These are phyloP conservation scores for Podila epicladia DNA, from an alignment of 192 early-diverging fungal species.

Conservation along the genomic window DNA sequence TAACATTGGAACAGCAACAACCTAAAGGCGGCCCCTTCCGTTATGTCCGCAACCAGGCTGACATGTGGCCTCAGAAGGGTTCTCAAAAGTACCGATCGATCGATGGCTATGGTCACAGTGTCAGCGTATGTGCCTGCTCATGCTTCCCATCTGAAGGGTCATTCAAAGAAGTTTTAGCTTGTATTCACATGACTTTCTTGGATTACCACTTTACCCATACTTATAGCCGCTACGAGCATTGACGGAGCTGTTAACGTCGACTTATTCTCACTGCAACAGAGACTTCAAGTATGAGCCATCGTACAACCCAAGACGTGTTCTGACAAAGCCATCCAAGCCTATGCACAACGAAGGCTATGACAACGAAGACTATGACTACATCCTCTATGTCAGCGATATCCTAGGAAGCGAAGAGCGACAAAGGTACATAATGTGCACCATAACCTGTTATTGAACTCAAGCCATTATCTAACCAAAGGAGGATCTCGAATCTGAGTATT, in stretches of 20 bases:
- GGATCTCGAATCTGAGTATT: not conserved
- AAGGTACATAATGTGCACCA: constrained; percentile 61
- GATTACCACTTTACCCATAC: not conserved
- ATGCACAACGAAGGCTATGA: constrained; percentile 92
- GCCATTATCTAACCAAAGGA: not conserved
- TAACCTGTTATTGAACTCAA: not conserved
- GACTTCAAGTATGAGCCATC: constrained; percentile 82
- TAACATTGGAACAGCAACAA: constrained; percentile 45
- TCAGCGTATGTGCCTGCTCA: constrained; percentile 29
- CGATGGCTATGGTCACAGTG: constrained; percentile 39
- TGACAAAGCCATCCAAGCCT: constrained; percentile 95
- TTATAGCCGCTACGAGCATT: constrained; percentile 62
- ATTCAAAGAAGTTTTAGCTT: not conserved
- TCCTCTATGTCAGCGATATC: constrained; percentile 96
- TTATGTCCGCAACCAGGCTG: constrained; percentile 45
- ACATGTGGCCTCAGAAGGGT: constrained; percentile 48
- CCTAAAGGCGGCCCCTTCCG: constrained; percentile 49
- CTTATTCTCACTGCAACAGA: constrained; percentile 83
- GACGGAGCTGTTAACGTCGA: constrained; percentile 72
- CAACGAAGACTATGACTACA: constrained; percentile 96
- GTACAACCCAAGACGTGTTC: constrained; percentile 86
- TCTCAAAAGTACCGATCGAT: constrained; percentile 52
- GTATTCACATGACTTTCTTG: not conserved
- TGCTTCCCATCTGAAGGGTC: not conserved
- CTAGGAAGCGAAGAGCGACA: constrained; percentile 91